Evolutionary conservation across 1,284 basidiomycete genomes (phyloP), one percentile per base, ranked within the genome.

Genomic region (Cryptococcus sp.): DNA sequence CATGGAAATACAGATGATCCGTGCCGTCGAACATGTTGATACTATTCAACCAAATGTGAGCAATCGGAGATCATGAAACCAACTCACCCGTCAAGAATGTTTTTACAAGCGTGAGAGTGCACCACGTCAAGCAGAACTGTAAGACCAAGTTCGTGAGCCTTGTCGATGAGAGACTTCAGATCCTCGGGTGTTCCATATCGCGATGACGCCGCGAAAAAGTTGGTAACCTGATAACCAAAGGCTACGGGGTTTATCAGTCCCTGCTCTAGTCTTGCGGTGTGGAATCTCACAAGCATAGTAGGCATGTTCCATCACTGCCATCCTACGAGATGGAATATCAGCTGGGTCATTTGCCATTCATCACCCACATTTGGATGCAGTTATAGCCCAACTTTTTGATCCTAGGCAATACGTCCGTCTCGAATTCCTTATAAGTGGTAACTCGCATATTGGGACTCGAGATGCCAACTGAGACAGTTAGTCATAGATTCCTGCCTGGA

Each of bases 31-130:
- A 98, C 73, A 87, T 84, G 78, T 98, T 99, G 59, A 99, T 80
- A 2, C 95, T 79, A 57, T 38, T 61, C 41, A 63, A 54, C 50
- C n/a, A 37, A 17, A n/a, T 15, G 1, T 23, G n/a, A 53, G 46
- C 17, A 38, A n/a, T 10, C 16, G 17, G 22, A n/a, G 17, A 34
- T 37, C 7, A 41, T 2, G 20, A 13, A n/a, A 16, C 10, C 0
- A 5, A 66, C 76, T 63, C 25, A 79, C 78, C 78, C 96, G 72
- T 99, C 95, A 48, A 94, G 83, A 22, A 96, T 88, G 72, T 99
- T 99, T 81, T 98, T 99, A 83, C 89, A 94, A 1, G 95, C 95
- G 78, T 99, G 95, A 7, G 93, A 97, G 78, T 99, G 95, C 2
- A 99, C 95, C 46, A 99, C 87, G 72, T 99, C 95, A 46, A 99